Evolutionary conservation across 345 rosid genomes (phyloP), one percentile per base, ranked within the genome.

Genomic region (Arabidopsis arenosa): DNA sequence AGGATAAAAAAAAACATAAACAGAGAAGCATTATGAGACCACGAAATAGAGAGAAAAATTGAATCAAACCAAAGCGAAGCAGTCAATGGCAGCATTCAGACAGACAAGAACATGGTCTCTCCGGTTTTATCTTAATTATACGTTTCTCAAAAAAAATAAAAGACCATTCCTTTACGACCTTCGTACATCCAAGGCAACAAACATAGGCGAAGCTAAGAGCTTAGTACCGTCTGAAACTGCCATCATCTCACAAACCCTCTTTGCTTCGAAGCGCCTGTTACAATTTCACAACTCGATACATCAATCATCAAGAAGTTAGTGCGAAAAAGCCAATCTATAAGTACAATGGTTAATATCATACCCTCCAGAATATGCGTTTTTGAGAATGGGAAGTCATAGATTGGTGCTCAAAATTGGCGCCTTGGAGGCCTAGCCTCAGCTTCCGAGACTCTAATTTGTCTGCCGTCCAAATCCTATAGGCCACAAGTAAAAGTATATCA

Each of bases 391-490:
- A 48, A 71, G 56, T 28, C 54, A 40, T 4, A 32, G 28, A 48
- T 51, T 21, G 63, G 67, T 40, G 69, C 85, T 90, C 83, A 93
- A 90, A 80, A 89, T 32, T 70, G 85, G 64, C 92, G 91, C 83
- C 93, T 88, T 43, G 94, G 97, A 62, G 96, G 97, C 84, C 81
- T 89, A 70, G 91, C 77, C 78, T 95, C 97, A 17, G 97, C 97
- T 10, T 83, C 84, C 2, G 97, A 85, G 68, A 92, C 99, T 68
- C 99, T 91, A 41, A 95, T 90, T 40, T 88, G 9, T 73, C 99
- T 89, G 33, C 97, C 99, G 58, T 84, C 91, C 89, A 92, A 84
- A 72, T 92, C 97, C 99, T 95, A 81, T 47, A 78, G 18, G 67
- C 69, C 64, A 69, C 47, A 6, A 21, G 0, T 6, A 74, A 55